Conservation (phyloP, 2,329 filamentous ascomycete species). For the Aspergillus sp. region DNA sequence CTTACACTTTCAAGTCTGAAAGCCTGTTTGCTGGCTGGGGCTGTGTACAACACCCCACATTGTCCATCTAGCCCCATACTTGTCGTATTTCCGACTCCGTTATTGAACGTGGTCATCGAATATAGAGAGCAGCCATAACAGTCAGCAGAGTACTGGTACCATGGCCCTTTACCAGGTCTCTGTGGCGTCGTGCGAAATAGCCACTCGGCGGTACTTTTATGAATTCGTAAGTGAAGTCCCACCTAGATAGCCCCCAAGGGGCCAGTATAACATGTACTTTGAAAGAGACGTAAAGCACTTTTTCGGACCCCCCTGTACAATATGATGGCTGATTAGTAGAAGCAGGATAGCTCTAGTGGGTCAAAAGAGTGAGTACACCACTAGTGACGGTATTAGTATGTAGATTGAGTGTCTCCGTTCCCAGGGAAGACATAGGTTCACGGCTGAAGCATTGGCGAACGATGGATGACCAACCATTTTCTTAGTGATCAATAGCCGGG, state of each 20-base stretch:
- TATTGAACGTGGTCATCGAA: neutral
- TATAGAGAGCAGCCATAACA: neutral
- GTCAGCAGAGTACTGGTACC: neutral
- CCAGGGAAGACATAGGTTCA: neutral
- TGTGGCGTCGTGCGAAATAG: neutral
- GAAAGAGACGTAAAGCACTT: too few species aligned
- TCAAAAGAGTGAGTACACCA: neutral
- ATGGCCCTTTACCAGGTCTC: neutral
- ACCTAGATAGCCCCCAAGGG: too few species aligned
- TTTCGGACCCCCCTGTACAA: too few species aligned
- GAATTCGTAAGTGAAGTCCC: too few species aligned
- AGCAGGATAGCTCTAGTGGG: neutral
- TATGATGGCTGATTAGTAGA: too few species aligned
- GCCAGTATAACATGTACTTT: too few species aligned
- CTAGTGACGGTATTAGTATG: neutral
- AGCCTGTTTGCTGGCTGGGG: neutral
- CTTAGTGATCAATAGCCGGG: neutral
- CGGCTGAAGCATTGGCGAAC: neutral
- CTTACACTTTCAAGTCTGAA: neutral
- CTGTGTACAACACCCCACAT: neutral
- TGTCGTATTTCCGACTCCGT: neutral
- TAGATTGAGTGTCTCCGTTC: too few species aligned
- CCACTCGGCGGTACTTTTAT: too few species aligned
- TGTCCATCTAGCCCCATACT: conserved; percentile 1
- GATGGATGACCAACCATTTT: neutral